These are phyloP conservation scores for Amorphotheca resinae DNA, from an alignment of 495 filamentous ascomycete species.

Conservation along the genomic window DNA sequence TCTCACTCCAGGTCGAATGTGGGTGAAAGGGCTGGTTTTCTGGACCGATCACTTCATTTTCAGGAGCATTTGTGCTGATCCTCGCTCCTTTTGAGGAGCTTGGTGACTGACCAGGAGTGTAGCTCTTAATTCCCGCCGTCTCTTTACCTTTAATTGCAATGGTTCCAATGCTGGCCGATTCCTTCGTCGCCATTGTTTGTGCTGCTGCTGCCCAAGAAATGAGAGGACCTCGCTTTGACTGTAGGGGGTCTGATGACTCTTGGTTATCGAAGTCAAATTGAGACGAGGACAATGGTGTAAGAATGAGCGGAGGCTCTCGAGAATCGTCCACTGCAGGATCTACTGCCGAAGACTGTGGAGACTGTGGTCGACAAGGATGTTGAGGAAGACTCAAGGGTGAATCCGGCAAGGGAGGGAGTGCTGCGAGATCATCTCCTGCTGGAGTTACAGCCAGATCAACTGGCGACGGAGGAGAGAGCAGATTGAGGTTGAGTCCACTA, in stretches of 20 bases:
- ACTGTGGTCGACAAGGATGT: background rate
- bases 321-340: constrained; percentile 2
- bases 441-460: background rate
- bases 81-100: background rate
- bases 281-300: constrained; percentile 4
- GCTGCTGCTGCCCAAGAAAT: constrained; percentile 11
- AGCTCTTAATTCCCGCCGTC: background rate
- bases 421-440: background rate
- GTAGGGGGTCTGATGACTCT: constrained; percentile 9
- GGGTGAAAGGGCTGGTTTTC: background rate
- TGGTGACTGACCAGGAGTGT: background rate
- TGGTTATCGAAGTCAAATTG: constrained; percentile 2
- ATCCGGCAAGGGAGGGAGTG: background rate
- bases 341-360: background rate
- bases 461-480: background rate
- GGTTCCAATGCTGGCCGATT: background rate
- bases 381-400: background rate
- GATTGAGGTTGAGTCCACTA: background rate
- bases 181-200: background rate
- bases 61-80: background rate
- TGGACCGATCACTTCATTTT: background rate
- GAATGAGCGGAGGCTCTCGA: constrained; percentile 1
- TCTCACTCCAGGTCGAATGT: background rate
- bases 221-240: constrained; percentile 10
- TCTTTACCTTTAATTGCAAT: background rate